Base-by-base conservation (phyloP, 129 eudicot species). In the Artemisia argyi region DNA sequence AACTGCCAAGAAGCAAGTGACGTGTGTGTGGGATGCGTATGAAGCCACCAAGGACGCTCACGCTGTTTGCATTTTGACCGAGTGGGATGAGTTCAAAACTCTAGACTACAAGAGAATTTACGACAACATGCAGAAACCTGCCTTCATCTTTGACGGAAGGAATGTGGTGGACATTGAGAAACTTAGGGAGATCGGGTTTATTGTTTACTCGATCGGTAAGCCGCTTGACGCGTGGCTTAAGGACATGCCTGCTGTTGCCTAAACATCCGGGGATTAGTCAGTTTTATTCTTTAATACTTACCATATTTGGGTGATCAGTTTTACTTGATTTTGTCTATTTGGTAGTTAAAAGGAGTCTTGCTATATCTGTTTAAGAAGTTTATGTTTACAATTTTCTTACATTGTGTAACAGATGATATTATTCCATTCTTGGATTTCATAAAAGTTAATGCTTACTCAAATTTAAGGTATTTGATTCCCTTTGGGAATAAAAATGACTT, bases 81-180 rank as follows among this genome's bases (percentile, higher is more conserved):
- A 91, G 77, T 91, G 97, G 96, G 97, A 91, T 52, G 97, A 91
- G 82, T 88, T 91, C 16, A 91, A 91, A 81, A 80, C 51, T 42
- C 91, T 91, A 1, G 97, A 91, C 78, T 91, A 81, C 78, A 75
- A 91, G 91, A 85, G 71, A 89, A 84, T 91, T 5, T 91, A 79
- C 28, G 91, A 87, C 66, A 85, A 80, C 78, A 91, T 91, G 97
- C 97, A 91, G 84, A 91, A 91, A 73, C 97, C 97, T 0, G 97
- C 97, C 20, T 91, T 91, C 19, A 28, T 91, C 17, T 88, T 91
- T 39, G 97, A 91, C 78, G 97, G 97, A 30, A 84, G 96, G 83
- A 91, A 88, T 35, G 82, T 91, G 66, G 81, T 84, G 51, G 78
- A 87, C 69, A 78, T 26, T 1, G 85, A 81, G 49, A 87, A 87